Evolutionary conservation across 1,284 basidiomycete species (phyloP).

Genomic region (Ceratobasidium sp.): DNA sequence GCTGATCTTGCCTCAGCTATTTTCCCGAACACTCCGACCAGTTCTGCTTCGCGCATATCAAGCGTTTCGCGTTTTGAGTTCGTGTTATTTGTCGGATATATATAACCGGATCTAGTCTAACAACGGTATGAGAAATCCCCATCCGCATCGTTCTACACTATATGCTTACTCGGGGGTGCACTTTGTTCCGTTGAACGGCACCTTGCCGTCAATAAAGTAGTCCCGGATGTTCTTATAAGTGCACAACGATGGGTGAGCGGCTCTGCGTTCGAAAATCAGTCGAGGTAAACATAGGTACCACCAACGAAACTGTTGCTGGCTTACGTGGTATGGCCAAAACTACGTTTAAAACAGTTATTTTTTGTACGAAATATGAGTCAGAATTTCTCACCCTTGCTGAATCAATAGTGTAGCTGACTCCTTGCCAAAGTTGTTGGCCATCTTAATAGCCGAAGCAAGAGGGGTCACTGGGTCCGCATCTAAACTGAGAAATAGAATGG

Average conservation of each 20-base stretch:
- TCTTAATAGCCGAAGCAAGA: conserved; percentile 7
- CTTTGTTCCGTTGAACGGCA: not conserved
- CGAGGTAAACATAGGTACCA: too few relatives aligned
- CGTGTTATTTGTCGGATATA: too few relatives aligned
- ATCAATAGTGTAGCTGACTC: not conserved
- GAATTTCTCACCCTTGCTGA: not conserved
- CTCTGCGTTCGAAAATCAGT: not conserved
- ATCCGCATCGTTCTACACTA: too few relatives aligned
- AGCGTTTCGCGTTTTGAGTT: too few relatives aligned
- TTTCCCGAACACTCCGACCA: too few relatives aligned
- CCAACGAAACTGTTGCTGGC: too few relatives aligned
- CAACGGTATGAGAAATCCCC: too few relatives aligned
- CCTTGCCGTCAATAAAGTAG: conserved; percentile 3
- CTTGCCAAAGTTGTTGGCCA: not conserved
- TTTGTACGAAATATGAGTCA: not conserved
- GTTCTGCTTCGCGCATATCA: too few relatives aligned
- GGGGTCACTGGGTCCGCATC: conserved; percentile 18
- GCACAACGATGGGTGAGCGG: conserved; percentile 3
- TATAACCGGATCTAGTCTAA: too few relatives aligned
- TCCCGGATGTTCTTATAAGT: not conserved
- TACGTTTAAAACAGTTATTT: not conserved
- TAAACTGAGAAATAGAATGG: not conserved
- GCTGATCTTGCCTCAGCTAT: too few relatives aligned
- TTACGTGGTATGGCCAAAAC: conserved; percentile 29
- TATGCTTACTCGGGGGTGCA: conserved; percentile 7